These are phyloP conservation scores for Paramecium pentaurelia DNA, from an alignment of 73 alveolate species.

Conservation along the genomic window DNA sequence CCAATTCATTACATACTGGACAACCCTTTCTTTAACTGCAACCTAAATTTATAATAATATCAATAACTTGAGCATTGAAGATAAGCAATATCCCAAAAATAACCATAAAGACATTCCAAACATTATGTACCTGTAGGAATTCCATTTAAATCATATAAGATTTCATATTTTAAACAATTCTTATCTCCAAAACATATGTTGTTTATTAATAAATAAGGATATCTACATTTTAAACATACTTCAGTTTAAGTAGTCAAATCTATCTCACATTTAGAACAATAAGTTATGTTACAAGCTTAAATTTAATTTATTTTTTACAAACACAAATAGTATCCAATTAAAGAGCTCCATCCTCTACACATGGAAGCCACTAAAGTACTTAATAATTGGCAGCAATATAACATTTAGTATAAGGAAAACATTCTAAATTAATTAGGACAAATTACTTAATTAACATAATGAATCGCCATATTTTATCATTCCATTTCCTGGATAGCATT, in stretches of 20 bases:
- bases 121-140: background rate
- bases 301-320: background rate
- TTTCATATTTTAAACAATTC: background rate
- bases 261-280: background rate
- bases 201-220: background rate
- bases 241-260: background rate
- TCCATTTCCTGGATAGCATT: background rate
- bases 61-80: background rate
- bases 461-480: background rate
- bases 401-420: background rate
- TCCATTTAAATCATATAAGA: background rate
- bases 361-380: background rate
- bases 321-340: background rate
- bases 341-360: background rate
- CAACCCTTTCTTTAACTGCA: background rate
- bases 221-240: background rate
- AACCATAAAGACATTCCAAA: background rate
- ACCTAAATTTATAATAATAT: background rate
- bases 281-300: background rate
- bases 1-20: background rate
- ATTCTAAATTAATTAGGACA: background rate
- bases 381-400: background rate
- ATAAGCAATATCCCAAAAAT: background rate
- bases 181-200: background rate
- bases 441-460: background rate